Evolutionary conservation across 192 early-diverging fungal genomes (phyloP).

Genomic region (Rhizoclosmatium sp.): DNA sequence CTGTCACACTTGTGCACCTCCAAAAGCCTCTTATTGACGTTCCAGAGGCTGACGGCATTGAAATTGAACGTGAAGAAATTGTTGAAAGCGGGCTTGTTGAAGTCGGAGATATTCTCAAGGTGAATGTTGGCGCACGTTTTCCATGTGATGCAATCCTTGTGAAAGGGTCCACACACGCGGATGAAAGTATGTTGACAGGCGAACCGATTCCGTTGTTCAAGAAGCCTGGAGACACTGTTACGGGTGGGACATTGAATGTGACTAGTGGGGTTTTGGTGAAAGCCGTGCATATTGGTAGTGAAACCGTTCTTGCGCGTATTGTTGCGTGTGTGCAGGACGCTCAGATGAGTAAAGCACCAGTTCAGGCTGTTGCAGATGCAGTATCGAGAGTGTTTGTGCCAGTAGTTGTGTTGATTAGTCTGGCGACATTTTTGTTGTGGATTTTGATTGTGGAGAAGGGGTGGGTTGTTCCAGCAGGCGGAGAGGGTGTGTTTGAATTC

Average conservation of each 20-base stretch:
- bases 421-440: constrained; percentile 84
- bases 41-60: not conserved
- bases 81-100: constrained; percentile 62
- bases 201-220: constrained; percentile 77
- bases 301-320: constrained; percentile 91
- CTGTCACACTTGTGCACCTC: constrained; percentile 65
- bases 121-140: constrained; percentile 70
- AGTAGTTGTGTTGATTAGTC: constrained; percentile 71
- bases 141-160: constrained; percentile 76
- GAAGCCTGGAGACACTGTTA: constrained; percentile 48
- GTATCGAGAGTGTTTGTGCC: constrained; percentile 95
- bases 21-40: not conserved
- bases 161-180: constrained; percentile 66
- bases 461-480: not conserved
- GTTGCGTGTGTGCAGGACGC: constrained; percentile 91
- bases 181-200: constrained; percentile 86
- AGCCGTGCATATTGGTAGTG: constrained; percentile 60
- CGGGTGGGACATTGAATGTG: constrained; percentile 73
- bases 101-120: constrained; percentile 80
- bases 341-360: constrained; percentile 92
- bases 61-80: constrained; percentile 49
- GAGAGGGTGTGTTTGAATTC: constrained; percentile 18
- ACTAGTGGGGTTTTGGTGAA: constrained; percentile 64
- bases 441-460: constrained; percentile 33
- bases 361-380: constrained; percentile 89